phyloP scores from a whole-genome alignment of 2,329 filamentous ascomycete species.

The Aspergillus eucalypticola region DNA sequence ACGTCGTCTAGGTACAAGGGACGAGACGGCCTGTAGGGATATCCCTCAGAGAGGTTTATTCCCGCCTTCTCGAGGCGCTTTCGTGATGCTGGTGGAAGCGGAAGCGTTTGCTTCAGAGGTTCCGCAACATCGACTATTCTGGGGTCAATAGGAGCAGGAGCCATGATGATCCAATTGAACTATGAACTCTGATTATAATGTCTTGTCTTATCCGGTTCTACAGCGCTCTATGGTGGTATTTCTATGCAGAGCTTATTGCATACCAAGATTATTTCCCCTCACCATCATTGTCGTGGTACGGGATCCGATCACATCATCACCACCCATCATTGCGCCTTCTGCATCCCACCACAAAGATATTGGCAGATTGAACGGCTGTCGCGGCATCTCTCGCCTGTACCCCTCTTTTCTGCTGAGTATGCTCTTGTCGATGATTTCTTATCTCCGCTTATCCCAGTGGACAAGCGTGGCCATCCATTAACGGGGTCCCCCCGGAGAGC shows the following conservation, averaged over 20 bases:
- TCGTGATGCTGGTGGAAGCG: constrained; percentile 59
- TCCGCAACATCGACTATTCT: constrained; percentile 64
- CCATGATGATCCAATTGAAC: constrained; percentile 42
- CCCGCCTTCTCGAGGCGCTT: constrained; percentile 66
- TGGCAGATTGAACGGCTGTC: background rate
- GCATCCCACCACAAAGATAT: background rate
- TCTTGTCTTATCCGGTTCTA: background rate
- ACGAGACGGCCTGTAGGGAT: constrained; percentile 67
- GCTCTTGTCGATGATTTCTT: constrained; percentile 8
- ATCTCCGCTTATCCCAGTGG: constrained; percentile 4
- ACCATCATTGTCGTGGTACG: background rate
- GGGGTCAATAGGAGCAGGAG: constrained; percentile 62
- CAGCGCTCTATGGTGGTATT: background rate
- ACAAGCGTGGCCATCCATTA: constrained; percentile 10
- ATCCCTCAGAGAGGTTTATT: constrained; percentile 68
- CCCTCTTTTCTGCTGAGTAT: constrained; percentile 5
- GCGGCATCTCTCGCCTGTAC: background rate
- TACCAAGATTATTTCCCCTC: background rate
- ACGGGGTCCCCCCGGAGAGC: constrained; percentile 12
- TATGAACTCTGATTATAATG: background rate
- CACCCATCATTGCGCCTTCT: constrained; percentile 31
- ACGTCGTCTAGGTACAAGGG: constrained; percentile 71
- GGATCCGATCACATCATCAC: constrained; percentile 35
- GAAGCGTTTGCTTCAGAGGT: constrained; percentile 65
- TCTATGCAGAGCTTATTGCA: background rate